Evolutionary conservation across 139 green algal genomes (phyloP).

Genomic region (Chlamydomonas urium): DNA sequence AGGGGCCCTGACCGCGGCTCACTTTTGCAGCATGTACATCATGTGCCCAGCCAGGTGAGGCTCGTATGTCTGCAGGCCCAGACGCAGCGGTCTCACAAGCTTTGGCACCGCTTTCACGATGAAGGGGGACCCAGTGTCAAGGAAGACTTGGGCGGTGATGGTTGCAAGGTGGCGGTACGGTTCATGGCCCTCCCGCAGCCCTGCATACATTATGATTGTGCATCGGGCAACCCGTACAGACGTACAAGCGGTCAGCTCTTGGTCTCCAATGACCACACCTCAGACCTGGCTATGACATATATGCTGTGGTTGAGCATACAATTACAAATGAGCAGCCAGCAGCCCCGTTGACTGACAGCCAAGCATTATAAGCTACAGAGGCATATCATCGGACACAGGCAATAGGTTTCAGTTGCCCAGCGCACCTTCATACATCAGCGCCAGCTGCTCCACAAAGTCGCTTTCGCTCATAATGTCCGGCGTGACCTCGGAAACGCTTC

Average conservation of each 20-base stretch:
- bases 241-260: neutral
- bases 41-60: constrained; percentile 25
- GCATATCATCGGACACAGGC: neutral
- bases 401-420: neutral
- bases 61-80: constrained; percentile 28
- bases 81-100: constrained; percentile 22
- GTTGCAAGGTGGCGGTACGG: constrained; percentile 40
- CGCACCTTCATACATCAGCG: constrained; percentile 22
- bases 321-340: neutral
- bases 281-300: too few relatives aligned
- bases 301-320: neutral
- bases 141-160: constrained; percentile 16
- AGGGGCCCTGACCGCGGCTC: neutral
- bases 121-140: constrained; percentile 14
- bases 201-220: neutral
- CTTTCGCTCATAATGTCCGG: constrained; percentile 12
- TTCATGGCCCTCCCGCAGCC: constrained; percentile 38
- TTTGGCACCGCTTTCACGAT: constrained; percentile 21
- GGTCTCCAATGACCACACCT: neutral
- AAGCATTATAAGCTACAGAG: neutral
- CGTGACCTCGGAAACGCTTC: constrained; percentile 8
- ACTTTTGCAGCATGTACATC: constrained; percentile 27
- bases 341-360: neutral
- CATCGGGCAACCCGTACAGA: neutral
- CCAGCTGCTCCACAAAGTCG: constrained; percentile 31